A percentile compares a stretch with the other conserved stretches of the same genome.
Evolutionary conservation across 495 filamentous ascomycete species (phyloP).

Genomic region (Aspergillus campestris): DNA sequence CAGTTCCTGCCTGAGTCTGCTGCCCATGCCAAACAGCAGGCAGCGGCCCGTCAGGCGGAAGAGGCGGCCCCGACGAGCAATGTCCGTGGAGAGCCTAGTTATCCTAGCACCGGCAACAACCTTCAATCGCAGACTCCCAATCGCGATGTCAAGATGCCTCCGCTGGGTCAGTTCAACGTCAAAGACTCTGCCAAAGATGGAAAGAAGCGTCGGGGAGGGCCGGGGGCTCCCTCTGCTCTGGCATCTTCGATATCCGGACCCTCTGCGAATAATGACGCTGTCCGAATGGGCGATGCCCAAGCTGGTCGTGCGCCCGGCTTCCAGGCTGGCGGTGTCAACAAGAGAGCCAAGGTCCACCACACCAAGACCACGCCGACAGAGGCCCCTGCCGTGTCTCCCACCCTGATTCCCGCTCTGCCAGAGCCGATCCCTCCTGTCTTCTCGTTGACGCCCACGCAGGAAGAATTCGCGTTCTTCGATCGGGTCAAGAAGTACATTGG

Average conservation of each 20-base stretch:
- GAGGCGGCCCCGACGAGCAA: slow-evolving; percentile 56
- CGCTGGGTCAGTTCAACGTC: slow-evolving; percentile 87
- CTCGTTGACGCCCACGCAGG: slow-evolving; percentile 49
- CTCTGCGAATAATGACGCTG: slow-evolving; percentile 22
- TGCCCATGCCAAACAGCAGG: slow-evolving; percentile 72
- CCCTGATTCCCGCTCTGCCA: slow-evolving; percentile 75
- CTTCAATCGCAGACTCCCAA: slow-evolving; percentile 42
- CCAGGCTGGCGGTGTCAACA: slow-evolving; percentile 41
- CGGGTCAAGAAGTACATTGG: slow-evolving; percentile 91
- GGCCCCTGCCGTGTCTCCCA: slow-evolving; percentile 69
- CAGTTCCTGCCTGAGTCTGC: slow-evolving; percentile 97
- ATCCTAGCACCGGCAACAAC: slow-evolving; percentile 25
- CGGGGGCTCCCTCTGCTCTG: slow-evolving; percentile 22
- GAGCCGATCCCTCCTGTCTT: slow-evolving; percentile 70
- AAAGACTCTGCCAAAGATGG: slow-evolving; percentile 58
- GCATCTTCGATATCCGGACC: slow-evolving; percentile 24
- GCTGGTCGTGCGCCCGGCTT: slow-evolving; percentile 20
- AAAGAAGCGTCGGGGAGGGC: slow-evolving; percentile 64
- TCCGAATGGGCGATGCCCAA: slow-evolving; percentile 29
- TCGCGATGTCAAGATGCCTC: slow-evolving; percentile 71
- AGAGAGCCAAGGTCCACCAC: slow-evolving; percentile 56
- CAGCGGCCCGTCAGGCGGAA: slow-evolving; percentile 53
- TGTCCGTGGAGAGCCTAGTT: slow-evolving; percentile 45
- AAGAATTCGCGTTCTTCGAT: slow-evolving; percentile 91
- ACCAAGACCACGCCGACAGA: slow-evolving; percentile 57